Conservation (phyloP, 257 asterid species). For the Apocynum venetum region DNA sequence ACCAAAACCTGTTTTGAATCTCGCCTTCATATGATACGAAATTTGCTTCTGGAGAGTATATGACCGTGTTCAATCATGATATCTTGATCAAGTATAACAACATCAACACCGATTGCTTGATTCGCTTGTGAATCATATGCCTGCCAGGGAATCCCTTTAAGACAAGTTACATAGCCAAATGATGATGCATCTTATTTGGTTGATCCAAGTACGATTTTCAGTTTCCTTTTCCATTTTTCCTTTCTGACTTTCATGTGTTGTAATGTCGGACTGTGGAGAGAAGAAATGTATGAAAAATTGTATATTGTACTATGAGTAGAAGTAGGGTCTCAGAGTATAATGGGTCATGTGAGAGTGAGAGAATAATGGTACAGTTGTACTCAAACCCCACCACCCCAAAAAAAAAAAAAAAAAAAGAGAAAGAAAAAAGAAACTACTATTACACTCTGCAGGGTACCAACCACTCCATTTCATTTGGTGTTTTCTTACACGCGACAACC, state of each 20-base stretch:
- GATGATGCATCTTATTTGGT: background rate
- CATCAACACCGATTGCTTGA: background rate
- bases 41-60: background rate
- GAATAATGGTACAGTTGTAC: slow-evolving; percentile 5
- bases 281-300: background rate
- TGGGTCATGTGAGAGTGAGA: background rate
- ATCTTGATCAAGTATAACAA: background rate
- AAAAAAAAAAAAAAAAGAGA: background rate
- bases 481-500: slow-evolving; percentile 31
- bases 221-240: background rate
- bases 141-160: background rate
- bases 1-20: background rate
- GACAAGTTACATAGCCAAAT: slow-evolving; percentile 1
- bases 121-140: background rate
- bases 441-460: slow-evolving; percentile 4
- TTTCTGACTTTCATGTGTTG: background rate
- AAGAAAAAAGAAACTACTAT: background rate
- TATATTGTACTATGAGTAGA: background rate
- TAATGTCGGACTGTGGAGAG: background rate
- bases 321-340: background rate
- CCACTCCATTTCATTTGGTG: slow-evolving; percentile 14
- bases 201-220: background rate
- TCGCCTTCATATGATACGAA: background rate
- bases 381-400: background rate
- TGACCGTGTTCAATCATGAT: background rate